phyloP scores from a whole-genome alignment of 73 alveolate genomes.

The Paramecium sexaurelia region DNA sequence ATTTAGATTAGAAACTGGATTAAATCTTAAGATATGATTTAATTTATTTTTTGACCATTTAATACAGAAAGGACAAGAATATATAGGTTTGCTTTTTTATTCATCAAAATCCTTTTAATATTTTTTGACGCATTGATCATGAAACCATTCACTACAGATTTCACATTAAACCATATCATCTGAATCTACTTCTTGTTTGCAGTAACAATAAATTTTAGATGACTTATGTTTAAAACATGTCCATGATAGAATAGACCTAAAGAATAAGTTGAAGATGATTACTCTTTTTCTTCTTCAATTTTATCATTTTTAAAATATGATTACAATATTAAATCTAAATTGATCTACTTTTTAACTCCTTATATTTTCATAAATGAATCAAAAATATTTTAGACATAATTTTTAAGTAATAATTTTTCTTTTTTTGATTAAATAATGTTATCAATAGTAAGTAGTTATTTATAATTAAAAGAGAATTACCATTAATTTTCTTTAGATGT shows the following conservation, averaged over 20 bases:
- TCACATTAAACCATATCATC: conserved; percentile 43
- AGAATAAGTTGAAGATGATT: background rate
- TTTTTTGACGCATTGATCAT: background rate
- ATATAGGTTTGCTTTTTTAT: background rate
- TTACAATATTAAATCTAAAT: conserved; percentile 5
- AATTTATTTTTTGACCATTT: background rate
- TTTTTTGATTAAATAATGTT: background rate
- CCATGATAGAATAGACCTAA: background rate
- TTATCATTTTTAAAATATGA: background rate
- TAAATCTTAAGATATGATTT: background rate
- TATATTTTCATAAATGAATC: background rate
- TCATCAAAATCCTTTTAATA: background rate
- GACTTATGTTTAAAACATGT: background rate
- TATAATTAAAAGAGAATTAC: background rate
- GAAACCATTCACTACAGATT: conserved; percentile 44
- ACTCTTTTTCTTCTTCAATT: conserved; percentile 49
- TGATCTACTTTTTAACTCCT: background rate
- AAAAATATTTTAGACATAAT: background rate
- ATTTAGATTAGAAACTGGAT: background rate
- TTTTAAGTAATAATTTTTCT: background rate
- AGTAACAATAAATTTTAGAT: background rate
- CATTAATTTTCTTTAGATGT: background rate
- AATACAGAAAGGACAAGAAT: background rate
- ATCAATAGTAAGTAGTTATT: background rate
- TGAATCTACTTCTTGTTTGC: background rate